A percentile compares a stretch with the other conserved stretches of the same genome.
phyloP scores from a whole-genome alignment of 2,329 filamentous ascomycete genomes.

The Lasiodiplodia sp. region DNA sequence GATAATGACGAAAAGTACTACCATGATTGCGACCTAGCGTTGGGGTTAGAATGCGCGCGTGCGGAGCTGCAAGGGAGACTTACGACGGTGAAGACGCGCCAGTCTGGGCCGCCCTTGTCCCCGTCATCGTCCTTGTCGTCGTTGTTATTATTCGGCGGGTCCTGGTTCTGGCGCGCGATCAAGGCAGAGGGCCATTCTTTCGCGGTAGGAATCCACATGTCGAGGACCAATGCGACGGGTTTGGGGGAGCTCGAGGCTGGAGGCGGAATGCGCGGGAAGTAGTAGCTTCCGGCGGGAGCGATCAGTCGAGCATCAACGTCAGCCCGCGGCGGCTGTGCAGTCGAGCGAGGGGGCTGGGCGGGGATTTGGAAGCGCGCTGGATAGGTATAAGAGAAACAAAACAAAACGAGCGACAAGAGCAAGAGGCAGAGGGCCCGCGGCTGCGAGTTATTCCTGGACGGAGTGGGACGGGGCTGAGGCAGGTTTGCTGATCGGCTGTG shows the following conservation, averaged over 20 bases:
- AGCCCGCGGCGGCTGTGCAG: conserved; percentile 25
- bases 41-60: conserved; percentile 12
- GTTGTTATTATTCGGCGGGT: background rate
- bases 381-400: background rate
- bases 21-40: conserved; percentile 21
- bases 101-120: conserved; percentile 20
- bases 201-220: conserved; percentile 23
- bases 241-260: conserved; percentile 17
- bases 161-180: conserved; percentile 19
- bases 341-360: background rate
- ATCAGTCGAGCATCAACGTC: conserved; percentile 30
- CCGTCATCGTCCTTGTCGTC: conserved; percentile 8
- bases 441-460: conserved; percentile 26
- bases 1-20: conserved; percentile 24
- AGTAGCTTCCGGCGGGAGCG: conserved; percentile 22
- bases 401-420: conserved; percentile 19
- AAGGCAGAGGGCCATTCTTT: conserved; percentile 2
- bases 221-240: conserved; percentile 18
- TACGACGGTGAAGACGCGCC: conserved; percentile 27
- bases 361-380: background rate
- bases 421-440: conserved; percentile 21
- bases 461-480: conserved; percentile 28
- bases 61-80: conserved; percentile 19
- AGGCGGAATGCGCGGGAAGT: conserved; percentile 29
- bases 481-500: conserved; percentile 27